Evolutionary conservation across 768 basidiomycete genomes (phyloP).

Genomic region (Royoungia palumana): DNA sequence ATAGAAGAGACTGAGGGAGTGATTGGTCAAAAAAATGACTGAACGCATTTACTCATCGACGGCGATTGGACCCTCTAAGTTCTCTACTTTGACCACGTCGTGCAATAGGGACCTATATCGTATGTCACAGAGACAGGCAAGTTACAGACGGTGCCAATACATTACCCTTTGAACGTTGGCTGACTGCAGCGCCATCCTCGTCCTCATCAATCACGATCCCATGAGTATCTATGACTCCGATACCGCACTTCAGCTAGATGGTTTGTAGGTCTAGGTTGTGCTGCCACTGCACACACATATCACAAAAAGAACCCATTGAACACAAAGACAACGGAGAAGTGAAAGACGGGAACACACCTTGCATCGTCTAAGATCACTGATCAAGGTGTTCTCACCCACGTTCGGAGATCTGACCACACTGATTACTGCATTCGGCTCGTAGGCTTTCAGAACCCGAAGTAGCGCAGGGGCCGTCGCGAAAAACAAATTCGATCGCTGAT

Average conservation of each 20-base stretch:
- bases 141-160: too few species aligned
- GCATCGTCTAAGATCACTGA: constrained; percentile 86
- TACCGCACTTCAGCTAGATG: constrained; percentile 85
- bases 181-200: constrained; percentile 43
- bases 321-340: background rate
- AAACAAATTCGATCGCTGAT: constrained; percentile 78
- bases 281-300: constrained; percentile 89
- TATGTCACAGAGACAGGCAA: too few species aligned
- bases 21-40: too few species aligned
- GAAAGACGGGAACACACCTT: constrained; percentile 46
- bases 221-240: constrained; percentile 91
- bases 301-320: background rate
- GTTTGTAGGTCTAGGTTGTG: constrained; percentile 95
- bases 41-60: constrained; percentile 55
- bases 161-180: constrained; percentile 48
- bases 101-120: too few species aligned
- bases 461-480: constrained; percentile 72
- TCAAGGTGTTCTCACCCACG: constrained; percentile 92
- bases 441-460: constrained; percentile 79
- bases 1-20: background rate
- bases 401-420: constrained; percentile 94
- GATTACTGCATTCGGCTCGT: constrained; percentile 60
- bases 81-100: constrained; percentile 88
- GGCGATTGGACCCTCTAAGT: constrained; percentile 84
- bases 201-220: constrained; percentile 95